phyloP scores from a whole-genome alignment of 108 stramenopile genomes.

The Fragilaria radians region DNA sequence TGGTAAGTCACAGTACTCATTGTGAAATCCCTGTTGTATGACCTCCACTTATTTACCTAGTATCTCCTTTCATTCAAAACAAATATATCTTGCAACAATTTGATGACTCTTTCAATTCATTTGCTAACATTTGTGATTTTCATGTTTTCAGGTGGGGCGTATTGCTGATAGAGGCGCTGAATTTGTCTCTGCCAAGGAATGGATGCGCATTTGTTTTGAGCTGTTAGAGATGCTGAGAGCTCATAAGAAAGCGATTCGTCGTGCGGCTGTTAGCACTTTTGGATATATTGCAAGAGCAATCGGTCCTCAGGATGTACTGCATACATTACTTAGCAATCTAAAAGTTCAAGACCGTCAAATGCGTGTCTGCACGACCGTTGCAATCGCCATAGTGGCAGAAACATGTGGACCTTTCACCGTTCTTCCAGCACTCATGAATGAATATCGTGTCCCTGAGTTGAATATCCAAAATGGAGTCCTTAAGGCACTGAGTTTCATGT shows the following conservation, averaged over 20 bases:
- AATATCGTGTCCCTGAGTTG: conserved; percentile 97
- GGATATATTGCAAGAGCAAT: conserved; percentile 99
- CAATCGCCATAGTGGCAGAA: conserved; percentile 99
- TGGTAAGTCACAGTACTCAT: conserved; percentile 37
- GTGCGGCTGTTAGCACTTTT: conserved; percentile 98
- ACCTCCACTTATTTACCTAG: conserved; percentile 9
- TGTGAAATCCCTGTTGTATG: not conserved
- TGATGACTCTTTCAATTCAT: conserved; percentile 9
- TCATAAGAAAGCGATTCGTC: conserved; percentile 95
- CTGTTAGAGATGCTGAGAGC: conserved; percentile 98
- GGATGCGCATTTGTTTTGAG: conserved; percentile 99
- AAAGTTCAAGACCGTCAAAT: conserved; percentile 98
- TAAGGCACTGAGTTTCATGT: conserved; percentile 98
- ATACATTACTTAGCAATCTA: conserved; percentile 96
- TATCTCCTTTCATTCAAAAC: not conserved
- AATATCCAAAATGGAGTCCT: conserved; percentile 99
- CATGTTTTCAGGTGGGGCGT: conserved; percentile 72
- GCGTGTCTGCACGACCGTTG: conserved; percentile 99
- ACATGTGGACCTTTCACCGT: conserved; percentile 99
- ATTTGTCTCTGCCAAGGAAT: conserved; percentile 95
- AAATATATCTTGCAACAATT: conserved; percentile 3
- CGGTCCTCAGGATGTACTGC: conserved; percentile 98
- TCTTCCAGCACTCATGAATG: conserved; percentile 98
- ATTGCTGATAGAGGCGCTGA: conserved; percentile 98
- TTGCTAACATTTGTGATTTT: conserved; percentile 37